Evolutionary conservation across 2,329 filamentous ascomycete genomes (phyloP).

Genomic region (Pyrenochaeta sp.): DNA sequence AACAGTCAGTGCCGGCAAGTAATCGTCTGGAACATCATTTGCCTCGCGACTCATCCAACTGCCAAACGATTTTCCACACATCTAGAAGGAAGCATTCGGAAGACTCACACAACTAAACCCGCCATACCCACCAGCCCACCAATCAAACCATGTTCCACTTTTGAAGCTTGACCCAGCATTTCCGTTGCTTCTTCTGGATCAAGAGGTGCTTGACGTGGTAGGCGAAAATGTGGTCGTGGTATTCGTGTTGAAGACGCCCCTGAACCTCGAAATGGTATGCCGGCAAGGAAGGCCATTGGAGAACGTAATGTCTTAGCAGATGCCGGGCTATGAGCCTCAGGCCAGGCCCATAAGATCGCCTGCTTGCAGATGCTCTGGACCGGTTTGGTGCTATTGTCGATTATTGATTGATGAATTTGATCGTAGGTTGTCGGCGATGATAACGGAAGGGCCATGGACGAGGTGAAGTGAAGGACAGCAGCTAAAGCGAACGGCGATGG

Average conservation of each 20-base stretch:
- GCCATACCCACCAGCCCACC: constrained; percentile 5
- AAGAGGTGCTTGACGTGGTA: background rate
- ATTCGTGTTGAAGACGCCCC: constrained; percentile 4
- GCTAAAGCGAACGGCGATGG: constrained; percentile 28
- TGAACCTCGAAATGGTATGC: constrained; percentile 4
- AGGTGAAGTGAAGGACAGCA: constrained; percentile 14
- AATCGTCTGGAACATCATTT: too few species aligned
- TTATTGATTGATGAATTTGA: constrained; percentile 67
- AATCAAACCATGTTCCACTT: background rate
- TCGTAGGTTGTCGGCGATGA: constrained; percentile 50
- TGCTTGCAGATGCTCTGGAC: too few species aligned
- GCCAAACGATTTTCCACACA: background rate
- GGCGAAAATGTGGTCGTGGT: background rate
- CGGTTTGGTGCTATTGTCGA: constrained; percentile 71
- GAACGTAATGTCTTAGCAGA: too few species aligned
- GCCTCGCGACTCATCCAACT: background rate
- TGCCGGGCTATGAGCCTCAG: background rate
- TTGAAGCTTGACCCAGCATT: background rate
- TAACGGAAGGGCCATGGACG: constrained; percentile 50
- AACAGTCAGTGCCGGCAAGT: too few species aligned
- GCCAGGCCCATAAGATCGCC: too few species aligned
- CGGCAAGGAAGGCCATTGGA: too few species aligned
- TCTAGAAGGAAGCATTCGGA: background rate
- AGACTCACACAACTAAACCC: constrained; percentile 13
- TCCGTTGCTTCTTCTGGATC: background rate